Evolutionary conservation across 2,329 filamentous ascomycete species (phyloP), one percentile per base, ranked within the genome.

Genomic region (Aspergillus udagawae): DNA sequence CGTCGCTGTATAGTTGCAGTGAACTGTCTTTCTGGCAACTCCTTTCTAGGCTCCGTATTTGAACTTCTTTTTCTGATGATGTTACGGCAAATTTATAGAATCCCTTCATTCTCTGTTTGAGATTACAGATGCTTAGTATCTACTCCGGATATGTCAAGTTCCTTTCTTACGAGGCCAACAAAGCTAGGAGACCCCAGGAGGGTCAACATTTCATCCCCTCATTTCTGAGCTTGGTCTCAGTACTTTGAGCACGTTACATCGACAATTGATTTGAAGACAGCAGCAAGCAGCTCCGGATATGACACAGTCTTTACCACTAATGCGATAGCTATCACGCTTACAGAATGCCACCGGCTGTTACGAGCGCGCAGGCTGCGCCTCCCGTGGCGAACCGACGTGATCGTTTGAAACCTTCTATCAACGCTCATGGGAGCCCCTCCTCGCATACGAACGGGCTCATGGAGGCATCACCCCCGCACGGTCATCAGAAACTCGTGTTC

Each of bases 401-500:
- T 61, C 56, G 65, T 52, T 57, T 60, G 51, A 71, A 70, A 53
- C 29, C 63, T n/a, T 57, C 63, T 17, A 57, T 62, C 41, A 57
- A 52, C 51, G 56, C 60, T 50, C 64, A 59, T 57, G 65, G 66
- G 52, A 63, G 57, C 51, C 56, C 63, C 41, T 55, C 60, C 20
- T 63, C 67, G 27, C 58, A 61, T 52, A 47, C 54, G 17, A 62
- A 60, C 49, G 57, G 55, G 17, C 48, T 50, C 3, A 62, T 67
- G 4, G 54, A 54, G 9, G 57, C 61, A 23, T 53, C 63, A 12
- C 51, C 58, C 21, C 65, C 63, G 51, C 70, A 71, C 49, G 71
- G 71, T 52, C 80, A 83, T 63, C 82, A 84, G 67, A 80, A 80
- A 64, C 82, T 87, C 65, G 85, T 89, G 42, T 80, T 89, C 60